Percentiles rank a stretch among this genome's conserved stretches.
These are phyloP conservation scores for Colletotrichum sansevieriae DNA, from an alignment of 2,329 filamentous ascomycete genomes.

Conservation along the genomic window DNA sequence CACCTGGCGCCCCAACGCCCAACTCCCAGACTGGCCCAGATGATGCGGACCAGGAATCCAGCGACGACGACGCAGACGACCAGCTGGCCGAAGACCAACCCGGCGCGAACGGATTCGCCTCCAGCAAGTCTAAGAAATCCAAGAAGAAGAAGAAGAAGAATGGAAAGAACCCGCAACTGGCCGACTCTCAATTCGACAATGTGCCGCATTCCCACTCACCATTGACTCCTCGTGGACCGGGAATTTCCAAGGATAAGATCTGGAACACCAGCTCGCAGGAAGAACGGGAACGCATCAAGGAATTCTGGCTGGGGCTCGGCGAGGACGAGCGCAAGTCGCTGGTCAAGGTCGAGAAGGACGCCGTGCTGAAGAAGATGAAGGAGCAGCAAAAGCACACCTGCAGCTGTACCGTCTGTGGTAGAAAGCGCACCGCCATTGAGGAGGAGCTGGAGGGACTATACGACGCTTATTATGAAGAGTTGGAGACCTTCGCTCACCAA, in stretches of 20 bases:
- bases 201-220: constrained; percentile 46
- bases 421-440: constrained; percentile 96
- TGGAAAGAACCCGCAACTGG: constrained; percentile 46
- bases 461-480: constrained; percentile 97
- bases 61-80: constrained; percentile 65
- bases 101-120: constrained; percentile 48
- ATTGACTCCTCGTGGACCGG: constrained; percentile 52
- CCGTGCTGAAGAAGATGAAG: constrained; percentile 99
- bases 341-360: constrained; percentile 98
- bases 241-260: constrained; percentile 83
- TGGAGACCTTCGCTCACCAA: constrained; percentile 96
- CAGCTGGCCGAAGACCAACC: constrained; percentile 54
- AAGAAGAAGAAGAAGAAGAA: constrained; percentile 76
- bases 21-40: constrained; percentile 54
- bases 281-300: constrained; percentile 96
- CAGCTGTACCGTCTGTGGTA: constrained; percentile 96
- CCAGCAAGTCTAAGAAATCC: constrained; percentile 68
- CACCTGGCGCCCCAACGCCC: constrained; percentile 47
- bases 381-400: constrained; percentile 99
- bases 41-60: constrained; percentile 67
- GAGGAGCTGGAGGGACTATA: constrained; percentile 98
- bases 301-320: constrained; percentile 95
- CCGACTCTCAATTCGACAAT: constrained; percentile 50
- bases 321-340: constrained; percentile 95
- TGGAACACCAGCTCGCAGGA: constrained; percentile 97